Evolutionary conservation across 2,329 filamentous ascomycete genomes (phyloP).

Genomic region (Xylariaceae sp.): DNA sequence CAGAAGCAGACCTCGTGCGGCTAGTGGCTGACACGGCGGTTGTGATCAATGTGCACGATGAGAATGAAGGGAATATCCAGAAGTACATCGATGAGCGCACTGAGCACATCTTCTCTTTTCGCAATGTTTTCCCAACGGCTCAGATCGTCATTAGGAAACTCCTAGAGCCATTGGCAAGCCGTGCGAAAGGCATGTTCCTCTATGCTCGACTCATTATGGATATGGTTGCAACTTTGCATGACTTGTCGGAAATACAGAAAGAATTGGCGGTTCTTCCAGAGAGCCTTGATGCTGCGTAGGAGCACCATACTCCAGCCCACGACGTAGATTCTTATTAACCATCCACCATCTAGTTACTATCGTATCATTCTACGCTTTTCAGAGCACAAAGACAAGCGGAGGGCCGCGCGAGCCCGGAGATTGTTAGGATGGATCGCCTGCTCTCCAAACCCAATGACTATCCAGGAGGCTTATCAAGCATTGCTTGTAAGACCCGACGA

Average conservation of each 20-base stretch:
- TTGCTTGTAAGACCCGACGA: background rate
- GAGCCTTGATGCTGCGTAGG: conserved; percentile 5
- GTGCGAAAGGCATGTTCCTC: conserved; percentile 6
- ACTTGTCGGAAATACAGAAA: background rate
- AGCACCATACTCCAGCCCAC: background rate
- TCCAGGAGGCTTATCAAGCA: conserved; percentile 2
- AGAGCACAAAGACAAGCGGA: background rate
- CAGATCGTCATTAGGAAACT: background rate
- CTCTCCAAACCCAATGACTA: background rate
- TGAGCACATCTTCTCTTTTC: too few relatives aligned
- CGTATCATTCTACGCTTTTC: background rate
- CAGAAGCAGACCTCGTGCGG: too few relatives aligned
- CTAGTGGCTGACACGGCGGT: too few relatives aligned
- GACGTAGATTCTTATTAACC: too few relatives aligned
- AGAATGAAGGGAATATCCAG: too few relatives aligned
- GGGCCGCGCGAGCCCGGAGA: background rate
- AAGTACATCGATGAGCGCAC: too few relatives aligned
- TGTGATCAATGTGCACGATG: too few relatives aligned
- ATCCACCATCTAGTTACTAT: too few relatives aligned
- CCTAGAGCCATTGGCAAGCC: background rate
- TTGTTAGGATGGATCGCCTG: conserved; percentile 8
- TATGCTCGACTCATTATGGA: conserved; percentile 4
- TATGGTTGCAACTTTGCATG: background rate
- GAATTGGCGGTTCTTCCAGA: conserved; percentile 2
- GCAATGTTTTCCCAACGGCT: too few relatives aligned